Base-by-base conservation (phyloP, 2,329 filamentous ascomycete species). In the Hypomyces perniciosus region DNA sequence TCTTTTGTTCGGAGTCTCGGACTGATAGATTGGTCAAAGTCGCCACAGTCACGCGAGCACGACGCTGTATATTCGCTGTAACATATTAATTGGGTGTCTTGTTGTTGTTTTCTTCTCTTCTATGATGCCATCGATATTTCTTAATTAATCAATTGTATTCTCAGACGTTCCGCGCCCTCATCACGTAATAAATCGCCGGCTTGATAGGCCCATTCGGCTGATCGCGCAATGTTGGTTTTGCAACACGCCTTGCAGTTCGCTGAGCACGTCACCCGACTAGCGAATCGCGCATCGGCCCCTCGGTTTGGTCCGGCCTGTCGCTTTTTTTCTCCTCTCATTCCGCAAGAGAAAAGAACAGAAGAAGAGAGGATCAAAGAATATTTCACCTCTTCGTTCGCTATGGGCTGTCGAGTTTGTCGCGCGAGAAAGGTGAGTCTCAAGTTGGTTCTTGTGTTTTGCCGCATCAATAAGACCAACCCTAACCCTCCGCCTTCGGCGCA, bases 371-470 rank as follows among this genome's bases (percentile, higher is more conserved):
- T 20, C 20, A 20, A 20, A 20, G 20, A 20, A 20, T 20, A 41
- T 44, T 44, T 26, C 35, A 5, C 10, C 48, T 54, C 33, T 41
- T 46, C 35, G 43, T 29, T 26, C 26, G 51, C 54, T 35, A 71
- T 71, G 68, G 67, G 68, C 51, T 71, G 68, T 54, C 67, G 68
- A 58, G 67, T 70, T 37, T 71, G 68, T 57, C 65, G 68, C 48
- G 68, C 68, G 48, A 65, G 68, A 61, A 71, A 71, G 64, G 68
- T 69, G 55, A 46, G 59, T 43, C 20, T 3, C 20, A 20, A 20
- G 20, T 20, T 20, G 20, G 20, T 39, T 44, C 13, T 31, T 8
- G 13, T 10, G 10, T 39, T 29, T 7, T 10, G 7, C 10, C n/a
- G 34, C 26, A 20, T 28, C 26, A 20, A 38, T 30, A n/a, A 6